A percentile compares a stretch with the other conserved stretches of the same genome.
Evolutionary conservation across 495 filamentous ascomycete species (phyloP).

Genomic region (Neurospora terricola): DNA sequence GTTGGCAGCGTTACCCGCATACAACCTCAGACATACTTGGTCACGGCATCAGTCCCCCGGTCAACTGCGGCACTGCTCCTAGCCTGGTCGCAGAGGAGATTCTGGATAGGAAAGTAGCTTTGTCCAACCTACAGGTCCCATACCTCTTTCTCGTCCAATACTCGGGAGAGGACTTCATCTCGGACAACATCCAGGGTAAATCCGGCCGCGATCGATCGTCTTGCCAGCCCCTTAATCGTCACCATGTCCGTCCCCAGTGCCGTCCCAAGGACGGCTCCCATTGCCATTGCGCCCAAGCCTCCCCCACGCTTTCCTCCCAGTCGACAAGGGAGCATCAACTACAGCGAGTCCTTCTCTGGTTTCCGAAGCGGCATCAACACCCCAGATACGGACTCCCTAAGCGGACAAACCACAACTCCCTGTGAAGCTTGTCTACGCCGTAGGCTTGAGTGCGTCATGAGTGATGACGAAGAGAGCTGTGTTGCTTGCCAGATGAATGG

Average conservation of each 20-base stretch:
- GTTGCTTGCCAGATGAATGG: constrained; percentile 52
- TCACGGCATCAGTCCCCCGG: neutral
- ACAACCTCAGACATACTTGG: neutral
- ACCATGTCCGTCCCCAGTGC: constrained; percentile 40
- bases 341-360: constrained; percentile 23
- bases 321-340: constrained; percentile 32
- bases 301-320: constrained; percentile 30
- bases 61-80: neutral
- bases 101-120: neutral
- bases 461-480: constrained; percentile 55
- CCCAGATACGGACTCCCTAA: constrained; percentile 39
- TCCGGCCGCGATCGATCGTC: constrained; percentile 5
- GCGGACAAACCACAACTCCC: constrained; percentile 26
- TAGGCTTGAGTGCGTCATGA: constrained; percentile 85
- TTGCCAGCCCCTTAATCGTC: constrained; percentile 20
- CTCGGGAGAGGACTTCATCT: neutral
- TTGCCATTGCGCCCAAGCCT: constrained; percentile 47
- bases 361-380: constrained; percentile 39
- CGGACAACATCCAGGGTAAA: constrained; percentile 8
- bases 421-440: constrained; percentile 65
- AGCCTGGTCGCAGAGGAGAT: neutral
- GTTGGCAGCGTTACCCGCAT: constrained; percentile 3
- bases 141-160: neutral
- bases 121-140: neutral
- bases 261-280: constrained; percentile 45